Conservation (phyloP, 139 green algal species). For the Yamagishiella unicocca region DNA sequence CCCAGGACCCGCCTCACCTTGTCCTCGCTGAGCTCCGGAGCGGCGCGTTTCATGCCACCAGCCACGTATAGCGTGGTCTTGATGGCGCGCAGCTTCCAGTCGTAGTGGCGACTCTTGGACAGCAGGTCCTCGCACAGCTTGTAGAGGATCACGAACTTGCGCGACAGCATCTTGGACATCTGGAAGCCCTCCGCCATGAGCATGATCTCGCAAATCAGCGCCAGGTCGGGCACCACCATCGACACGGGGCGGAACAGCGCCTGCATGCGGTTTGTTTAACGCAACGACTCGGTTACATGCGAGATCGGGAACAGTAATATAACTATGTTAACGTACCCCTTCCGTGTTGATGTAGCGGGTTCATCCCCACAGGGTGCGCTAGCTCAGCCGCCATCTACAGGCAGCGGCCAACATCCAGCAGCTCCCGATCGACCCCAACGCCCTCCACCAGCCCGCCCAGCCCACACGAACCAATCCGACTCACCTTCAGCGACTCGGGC, state of each 20-base stretch:
- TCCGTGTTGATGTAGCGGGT: no score
- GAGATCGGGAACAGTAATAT: no score
- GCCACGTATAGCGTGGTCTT: slow-evolving; percentile 89
- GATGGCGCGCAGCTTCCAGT: slow-evolving; percentile 89
- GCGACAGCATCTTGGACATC: slow-evolving; percentile 83
- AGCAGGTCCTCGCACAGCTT: slow-evolving; percentile 89
- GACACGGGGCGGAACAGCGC: slow-evolving; percentile 89
- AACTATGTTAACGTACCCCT: no score
- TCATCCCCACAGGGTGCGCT: no score
- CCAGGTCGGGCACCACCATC: slow-evolving; percentile 87
- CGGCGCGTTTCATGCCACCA: slow-evolving; percentile 90
- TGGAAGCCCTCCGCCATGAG: slow-evolving; percentile 90
- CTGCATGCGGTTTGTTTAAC: no score
- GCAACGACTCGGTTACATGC: no score
- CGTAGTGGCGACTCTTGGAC: slow-evolving; percentile 88
- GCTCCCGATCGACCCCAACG: no score
- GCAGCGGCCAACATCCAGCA: no score
- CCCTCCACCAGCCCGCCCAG: no score
- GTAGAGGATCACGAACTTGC: slow-evolving; percentile 89
- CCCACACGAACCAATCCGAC: no score
- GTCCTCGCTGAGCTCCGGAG: slow-evolving; percentile 90
- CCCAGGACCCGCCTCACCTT: no score
- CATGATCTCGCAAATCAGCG: slow-evolving; percentile 94
- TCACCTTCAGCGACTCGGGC: slow-evolving; percentile 86
- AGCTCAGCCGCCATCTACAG: no score